Evolutionary conservation across 192 early-diverging fungal species (phyloP).

Genomic region (Helicostylum pulchrum): DNA sequence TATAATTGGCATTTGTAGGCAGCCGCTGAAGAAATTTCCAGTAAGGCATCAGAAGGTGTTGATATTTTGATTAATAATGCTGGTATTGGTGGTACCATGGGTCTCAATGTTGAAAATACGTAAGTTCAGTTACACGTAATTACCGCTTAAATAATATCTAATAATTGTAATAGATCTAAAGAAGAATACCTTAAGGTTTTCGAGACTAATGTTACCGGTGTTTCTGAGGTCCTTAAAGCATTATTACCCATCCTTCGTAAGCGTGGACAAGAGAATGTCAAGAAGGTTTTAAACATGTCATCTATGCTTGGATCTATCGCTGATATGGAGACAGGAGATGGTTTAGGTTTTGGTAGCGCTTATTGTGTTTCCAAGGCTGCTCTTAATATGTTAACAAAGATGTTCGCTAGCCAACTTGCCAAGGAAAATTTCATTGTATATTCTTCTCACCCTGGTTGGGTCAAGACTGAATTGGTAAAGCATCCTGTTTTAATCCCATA

Average conservation of each 20-base stretch:
- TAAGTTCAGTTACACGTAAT: slow-evolving; percentile 9
- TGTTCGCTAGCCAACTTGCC: slow-evolving; percentile 1
- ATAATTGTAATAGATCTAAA: background rate
- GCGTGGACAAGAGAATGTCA: slow-evolving; percentile 1
- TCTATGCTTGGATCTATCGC: slow-evolving; percentile 32
- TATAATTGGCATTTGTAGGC: slow-evolving; percentile 6
- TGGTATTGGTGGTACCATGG: slow-evolving; percentile 15
- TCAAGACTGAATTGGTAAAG: slow-evolving; percentile 14
- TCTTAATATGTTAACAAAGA: slow-evolving; percentile 26
- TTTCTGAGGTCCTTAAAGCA: slow-evolving; percentile 12
- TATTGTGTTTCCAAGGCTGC: slow-evolving; percentile 32
- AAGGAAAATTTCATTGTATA: slow-evolving; percentile 21
- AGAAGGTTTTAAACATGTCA: slow-evolving; percentile 32
- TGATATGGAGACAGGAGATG: background rate
- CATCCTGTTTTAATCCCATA: no score
- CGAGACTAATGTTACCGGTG: slow-evolving; percentile 33
- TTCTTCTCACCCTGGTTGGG: slow-evolving; percentile 29
- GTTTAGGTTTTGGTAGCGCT: slow-evolving; percentile 3
- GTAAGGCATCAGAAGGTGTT: slow-evolving; percentile 24
- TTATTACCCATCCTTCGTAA: slow-evolving; percentile 18
- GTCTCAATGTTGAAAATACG: background rate
- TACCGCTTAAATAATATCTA: background rate
- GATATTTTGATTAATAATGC: slow-evolving; percentile 39
- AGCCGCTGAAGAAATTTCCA: slow-evolving; percentile 20
- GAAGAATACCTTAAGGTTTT: slow-evolving; percentile 22